These are phyloP conservation scores for Symbiodinium natans DNA, from an alignment of 73 alveolate genomes.

Conservation along the genomic window DNA sequence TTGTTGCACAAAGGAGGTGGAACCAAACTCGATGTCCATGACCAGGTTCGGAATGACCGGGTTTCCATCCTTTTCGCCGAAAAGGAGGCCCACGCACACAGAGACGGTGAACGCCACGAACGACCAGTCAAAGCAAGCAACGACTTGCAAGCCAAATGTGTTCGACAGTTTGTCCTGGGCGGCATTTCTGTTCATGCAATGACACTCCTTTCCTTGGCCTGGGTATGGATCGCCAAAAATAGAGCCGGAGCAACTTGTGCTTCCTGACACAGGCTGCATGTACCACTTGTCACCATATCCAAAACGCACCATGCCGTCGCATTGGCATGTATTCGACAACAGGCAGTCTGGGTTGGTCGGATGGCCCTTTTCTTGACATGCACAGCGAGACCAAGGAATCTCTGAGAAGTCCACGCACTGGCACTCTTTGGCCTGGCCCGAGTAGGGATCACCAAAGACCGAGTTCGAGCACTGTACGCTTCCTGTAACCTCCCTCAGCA, in stretches of 20 bases:
- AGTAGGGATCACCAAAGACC: not conserved
- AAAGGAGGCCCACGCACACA: not conserved
- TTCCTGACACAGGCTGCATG: not conserved
- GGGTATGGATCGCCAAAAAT: not conserved
- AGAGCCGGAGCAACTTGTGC: not conserved
- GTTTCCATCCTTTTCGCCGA: not conserved
- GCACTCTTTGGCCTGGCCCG: not conserved
- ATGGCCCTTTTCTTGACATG: not conserved
- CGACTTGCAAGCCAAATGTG: not conserved
- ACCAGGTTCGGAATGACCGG: not conserved
- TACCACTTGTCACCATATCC: not conserved
- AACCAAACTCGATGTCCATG: not conserved
- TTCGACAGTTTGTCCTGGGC: not conserved
- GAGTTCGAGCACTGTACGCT: not conserved
- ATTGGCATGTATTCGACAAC: not conserved
- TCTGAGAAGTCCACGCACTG: not conserved
- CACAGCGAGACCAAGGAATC: not conserved
- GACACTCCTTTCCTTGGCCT: not conserved
- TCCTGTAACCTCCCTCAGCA: not conserved
- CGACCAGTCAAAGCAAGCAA: not conserved
- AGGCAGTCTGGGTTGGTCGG: not conserved
- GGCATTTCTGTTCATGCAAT: not conserved
- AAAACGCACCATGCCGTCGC: not conserved
- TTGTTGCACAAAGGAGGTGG: not conserved
- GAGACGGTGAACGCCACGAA: not conserved